Percentiles rank a stretch among this genome's conserved stretches.
Conservation (phyloP, 164 flowering plant species). For the Chimonanthus praecox region DNA sequence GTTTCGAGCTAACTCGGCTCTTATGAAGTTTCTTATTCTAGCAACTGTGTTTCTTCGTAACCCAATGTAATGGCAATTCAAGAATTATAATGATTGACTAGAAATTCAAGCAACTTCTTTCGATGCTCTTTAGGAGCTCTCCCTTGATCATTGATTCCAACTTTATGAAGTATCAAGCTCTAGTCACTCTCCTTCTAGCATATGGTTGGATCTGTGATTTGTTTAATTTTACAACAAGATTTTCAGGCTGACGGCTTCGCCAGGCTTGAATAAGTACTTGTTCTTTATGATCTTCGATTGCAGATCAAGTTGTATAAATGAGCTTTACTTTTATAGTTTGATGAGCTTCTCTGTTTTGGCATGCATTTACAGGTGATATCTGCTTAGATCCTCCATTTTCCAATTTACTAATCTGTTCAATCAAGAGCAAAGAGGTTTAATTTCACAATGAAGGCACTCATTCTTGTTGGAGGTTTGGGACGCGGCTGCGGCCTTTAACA, state of each 20-base stretch:
- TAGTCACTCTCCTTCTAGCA: no score
- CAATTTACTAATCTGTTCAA: neutral
- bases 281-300: neutral
- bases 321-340: neutral
- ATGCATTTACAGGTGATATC: slow-evolving; percentile 3
- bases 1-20: no score
- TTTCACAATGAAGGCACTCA: slow-evolving; percentile 86
- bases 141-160: no score
- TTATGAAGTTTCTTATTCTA: no score
- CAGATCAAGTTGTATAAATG: neutral
- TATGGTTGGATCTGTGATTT: no score
- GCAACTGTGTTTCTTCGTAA: no score
- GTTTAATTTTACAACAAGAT: neutral
- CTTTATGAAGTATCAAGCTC: no score
- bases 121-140: no score
- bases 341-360: neutral
- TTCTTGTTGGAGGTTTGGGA: slow-evolving; percentile 99
- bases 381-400: slow-evolving; percentile 15
- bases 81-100: no score
- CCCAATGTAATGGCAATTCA: no score
- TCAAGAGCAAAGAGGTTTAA: neutral
- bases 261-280: neutral
- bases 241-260: neutral
- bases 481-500: slow-evolving; percentile 96
- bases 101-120: no score